Evolutionary conservation across 23 red algal genomes (phyloP), one percentile per base, ranked within the genome.

Genomic region (Gracilaria gracilis): DNA sequence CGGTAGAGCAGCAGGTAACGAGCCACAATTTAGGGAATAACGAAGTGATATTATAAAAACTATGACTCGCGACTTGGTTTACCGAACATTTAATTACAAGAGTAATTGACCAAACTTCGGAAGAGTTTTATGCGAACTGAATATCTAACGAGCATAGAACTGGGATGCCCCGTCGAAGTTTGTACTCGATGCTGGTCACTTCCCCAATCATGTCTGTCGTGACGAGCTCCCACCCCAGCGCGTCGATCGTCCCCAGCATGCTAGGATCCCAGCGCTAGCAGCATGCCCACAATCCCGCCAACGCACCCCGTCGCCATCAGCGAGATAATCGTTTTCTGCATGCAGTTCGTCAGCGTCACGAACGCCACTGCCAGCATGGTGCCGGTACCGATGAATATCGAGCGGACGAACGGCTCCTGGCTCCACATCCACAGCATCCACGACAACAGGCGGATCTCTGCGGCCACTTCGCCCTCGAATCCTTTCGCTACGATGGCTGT

Each of bases 141-240:
- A n/a, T n/a, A n/a, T n/a, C n/a, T n/a, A n/a, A n/a, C n/a, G n/a
- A n/a, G n/a, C n/a, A n/a, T n/a, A n/a, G n/a, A n/a, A n/a, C n/a
- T n/a, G n/a, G n/a, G n/a, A n/a, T n/a, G n/a, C n/a, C n/a, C 82
- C 88, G 72, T 95, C 93, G 69, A 95, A 75, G 40, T 58, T 75
- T n/a, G 36, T 91, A 91, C 15, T 87, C 93, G 16, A 95, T 84
- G 31, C 74, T 82, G 38, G 91, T 91, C 3, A 89, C 79, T 6
- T 81, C 77, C 4, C 78, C 79, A 34, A 95, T 77, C 29, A 87
- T 84, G 42, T 95, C 93, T 11, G 86, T 83, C n/a, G 89, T 87
- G 11, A 86, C 93, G 11, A 91, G 57, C 33, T 78, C 54, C 85
- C 76, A 90, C 21, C 93, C 93, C 39, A 71, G 1, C 12, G 89